Base-by-base conservation (phyloP, 192 early-diverging fungal genomes). In the Pilaira anomala region DNA sequence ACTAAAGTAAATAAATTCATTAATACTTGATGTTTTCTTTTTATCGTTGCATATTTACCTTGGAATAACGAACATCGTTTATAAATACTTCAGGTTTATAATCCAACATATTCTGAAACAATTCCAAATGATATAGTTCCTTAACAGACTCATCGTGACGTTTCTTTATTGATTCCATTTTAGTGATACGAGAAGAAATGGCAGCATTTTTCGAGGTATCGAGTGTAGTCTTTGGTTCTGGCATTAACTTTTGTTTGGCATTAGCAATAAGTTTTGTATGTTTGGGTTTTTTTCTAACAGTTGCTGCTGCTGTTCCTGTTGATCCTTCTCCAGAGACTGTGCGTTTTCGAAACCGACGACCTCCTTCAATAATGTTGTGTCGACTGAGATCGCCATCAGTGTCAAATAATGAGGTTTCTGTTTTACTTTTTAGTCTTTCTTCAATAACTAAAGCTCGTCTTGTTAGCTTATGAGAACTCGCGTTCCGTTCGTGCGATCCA, bases 121-220 rank as follows among this genome's bases (percentile, higher is more conserved):
- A 62, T 64, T 87, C 85, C 41, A 87, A 59, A 65, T 83, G 80
- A 42, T 79, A 85, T 8, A 85, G 60, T 65, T 88, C 83, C 28
- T 80, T 70, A n/a, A 79, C 71, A n/a, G 73, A 36, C 26, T 66
- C 63, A 41, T 87, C 84, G 60, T 87, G 82, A 36, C 66, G 64
- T 36, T 81, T 76, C 45, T 84, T 66, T 26, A 84, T 68, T 21
- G 65, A 53, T 24, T 78, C 76, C 22, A 88, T 65, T 16, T 80
- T 61, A 18, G 45, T 51, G 49, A 74, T 73, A 60, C 78, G 63
- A 26, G 81, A 74, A 5, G 26, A 50, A 14, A 80, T 66, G 16
- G 55, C 66, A 18, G 60, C 60, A 48, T 66, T 67, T 50, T 75
- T 63, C 41, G 65, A 42, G 18, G 52, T 53, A 11, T 86, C 83